Conservation (phyloP, 164 flowering plant species). For the Malania oleifera region DNA sequence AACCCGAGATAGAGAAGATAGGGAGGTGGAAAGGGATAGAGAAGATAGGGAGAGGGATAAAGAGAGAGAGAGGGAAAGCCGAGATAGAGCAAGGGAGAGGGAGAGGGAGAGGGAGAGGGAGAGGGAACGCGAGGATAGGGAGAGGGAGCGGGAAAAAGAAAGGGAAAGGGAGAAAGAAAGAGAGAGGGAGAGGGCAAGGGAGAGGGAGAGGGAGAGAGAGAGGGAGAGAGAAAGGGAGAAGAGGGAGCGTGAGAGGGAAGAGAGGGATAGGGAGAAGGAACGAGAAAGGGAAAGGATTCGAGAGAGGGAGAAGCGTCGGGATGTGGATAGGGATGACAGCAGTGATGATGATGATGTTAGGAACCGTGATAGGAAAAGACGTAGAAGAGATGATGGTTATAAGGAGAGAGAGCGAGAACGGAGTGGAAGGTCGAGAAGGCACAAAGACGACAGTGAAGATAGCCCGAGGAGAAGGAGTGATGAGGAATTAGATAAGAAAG, state of each 20-base stretch:
- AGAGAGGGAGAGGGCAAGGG: constrained; percentile 5
- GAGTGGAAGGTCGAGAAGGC: constrained; percentile 43
- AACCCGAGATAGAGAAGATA: constrained; percentile 1
- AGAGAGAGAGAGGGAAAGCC: background rate
- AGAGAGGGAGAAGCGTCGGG: constrained; percentile 32
- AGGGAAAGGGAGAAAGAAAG: constrained; percentile 9
- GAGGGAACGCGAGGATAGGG: constrained; percentile 7
- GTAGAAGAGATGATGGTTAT: constrained; percentile 46
- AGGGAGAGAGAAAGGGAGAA: constrained; percentile 20
- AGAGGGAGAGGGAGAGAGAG: constrained; percentile 17
- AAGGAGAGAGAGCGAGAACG: constrained; percentile 36
- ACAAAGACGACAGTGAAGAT: constrained; percentile 53
- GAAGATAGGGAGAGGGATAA: constrained; percentile 1
- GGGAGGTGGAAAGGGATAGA: background rate
- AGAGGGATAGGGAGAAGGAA: constrained; percentile 16
- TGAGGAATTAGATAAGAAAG: constrained; percentile 31
- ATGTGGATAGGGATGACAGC: constrained; percentile 40
- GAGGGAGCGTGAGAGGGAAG: constrained; percentile 19
- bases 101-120: constrained; percentile 16
- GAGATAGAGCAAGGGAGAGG: constrained; percentile 1
- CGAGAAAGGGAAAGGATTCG: constrained; percentile 21
- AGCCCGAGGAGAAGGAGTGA: constrained; percentile 35
- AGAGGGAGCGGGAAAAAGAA: constrained; percentile 14
- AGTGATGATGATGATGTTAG: constrained; percentile 36
- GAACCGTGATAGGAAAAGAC: constrained; percentile 48